Percentiles rank a stretch among this genome's conserved stretches.
Conservation (phyloP, 78 protist genomes). For the Dictyostelium capitatum region DNA sequence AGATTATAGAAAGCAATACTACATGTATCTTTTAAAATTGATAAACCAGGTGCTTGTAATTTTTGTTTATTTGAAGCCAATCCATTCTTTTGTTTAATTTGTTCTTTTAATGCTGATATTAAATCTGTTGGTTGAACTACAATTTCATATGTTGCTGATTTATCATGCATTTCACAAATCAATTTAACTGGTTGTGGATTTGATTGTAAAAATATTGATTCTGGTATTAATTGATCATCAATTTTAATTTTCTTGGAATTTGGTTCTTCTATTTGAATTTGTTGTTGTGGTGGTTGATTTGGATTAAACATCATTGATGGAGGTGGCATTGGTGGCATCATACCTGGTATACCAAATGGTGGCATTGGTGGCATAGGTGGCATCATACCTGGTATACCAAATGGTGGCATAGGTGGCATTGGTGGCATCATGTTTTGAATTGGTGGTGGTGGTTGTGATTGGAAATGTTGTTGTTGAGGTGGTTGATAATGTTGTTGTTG, state of each 20-base stretch:
- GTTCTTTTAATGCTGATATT: slow-evolving; percentile 43
- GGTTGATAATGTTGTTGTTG: neutral
- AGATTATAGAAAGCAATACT: slow-evolving; percentile 64
- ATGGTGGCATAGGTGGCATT: too few species aligned
- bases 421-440: too few species aligned
- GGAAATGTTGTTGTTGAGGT: neutral
- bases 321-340: slow-evolving; percentile 3
- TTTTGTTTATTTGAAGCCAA: slow-evolving; percentile 84
- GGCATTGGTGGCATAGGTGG: slow-evolving; percentile 37
- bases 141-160: slow-evolving; percentile 2
- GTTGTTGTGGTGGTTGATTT: slow-evolving; percentile 22
- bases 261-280: slow-evolving; percentile 17
- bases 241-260: slow-evolving; percentile 31
- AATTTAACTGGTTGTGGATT: slow-evolving; percentile 69
- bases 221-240: slow-evolving; percentile 42
- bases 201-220: slow-evolving; percentile 4
- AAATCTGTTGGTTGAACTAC: slow-evolving; percentile 37
- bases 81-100: slow-evolving; percentile 42
- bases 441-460: neutral
- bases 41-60: slow-evolving; percentile 65
- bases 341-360: slow-evolving; percentile 54
- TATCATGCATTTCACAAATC: slow-evolving; percentile 19
- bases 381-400: neutral
- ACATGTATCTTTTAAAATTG: slow-evolving; percentile 69
- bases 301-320: neutral